Base-by-base conservation (phyloP, 148 eudicot species). In the Fagopyrum homotropicum region DNA sequence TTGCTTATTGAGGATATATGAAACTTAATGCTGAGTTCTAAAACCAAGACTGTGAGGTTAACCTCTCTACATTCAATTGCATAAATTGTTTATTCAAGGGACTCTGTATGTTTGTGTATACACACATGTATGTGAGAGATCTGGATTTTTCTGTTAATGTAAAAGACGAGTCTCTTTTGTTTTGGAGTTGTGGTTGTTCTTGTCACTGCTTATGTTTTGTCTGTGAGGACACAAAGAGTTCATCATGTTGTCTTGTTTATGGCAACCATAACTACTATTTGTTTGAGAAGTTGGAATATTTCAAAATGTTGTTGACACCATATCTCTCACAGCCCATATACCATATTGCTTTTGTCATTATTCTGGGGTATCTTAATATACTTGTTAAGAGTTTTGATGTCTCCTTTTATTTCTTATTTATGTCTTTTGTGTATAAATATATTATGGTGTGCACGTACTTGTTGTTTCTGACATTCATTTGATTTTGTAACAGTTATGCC, bases 401-500 rank as follows among this genome's bases (percentile, higher is more conserved):
- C 52, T 49, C 12, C 6, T 49, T 49, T 49, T 8, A 2, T 8
- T 8, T 12, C 12, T 22, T 49, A 5, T 7, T 9, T 49, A 49
- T 7, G 12, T 49, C 12, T 49, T 35, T 35, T 35, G 40, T 35
- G 40, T 35, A 35, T 35, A 35, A 35, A 35, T 35, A 35, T 35
- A 35, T 35, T 35, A 1, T 35, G 35, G n/a, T 29, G 45, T 35
- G 26, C 14, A 60, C 66, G 10, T 57, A 57, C 66, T 10, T 15
- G 45, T 63, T 63, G 45, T 17, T 57, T 49, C 12, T 57, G 63
- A 63, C 40, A 35, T 11, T 35, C 40, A 14, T 61, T 61, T 61
- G 17, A 63, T 12, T 56, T 30, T n/a, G 10, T 69, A 80, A 73
- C 91, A 94, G 98, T 88, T 55, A 91, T 94, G 98, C 98, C 97